Conservation (phyloP, 441 rosid species). For the Francoa sonchifolia region DNA sequence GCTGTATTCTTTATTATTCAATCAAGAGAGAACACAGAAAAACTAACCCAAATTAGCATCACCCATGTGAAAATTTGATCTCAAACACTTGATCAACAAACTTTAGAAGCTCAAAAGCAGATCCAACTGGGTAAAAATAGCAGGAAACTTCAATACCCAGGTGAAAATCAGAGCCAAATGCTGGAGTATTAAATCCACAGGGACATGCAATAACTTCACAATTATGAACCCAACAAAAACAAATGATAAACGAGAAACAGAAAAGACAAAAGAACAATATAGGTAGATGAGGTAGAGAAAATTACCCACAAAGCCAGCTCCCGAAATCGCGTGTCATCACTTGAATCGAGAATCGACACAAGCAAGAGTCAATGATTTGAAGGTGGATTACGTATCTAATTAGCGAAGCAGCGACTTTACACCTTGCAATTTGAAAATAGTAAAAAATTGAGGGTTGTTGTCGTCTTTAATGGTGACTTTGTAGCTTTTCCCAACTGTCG, state of each 20-base stretch:
- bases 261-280: neutral
- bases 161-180: slow-evolving; percentile 1
- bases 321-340: slow-evolving; percentile 34
- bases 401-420: neutral
- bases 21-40: too few species aligned
- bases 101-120: neutral
- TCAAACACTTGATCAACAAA: neutral
- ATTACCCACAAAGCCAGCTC: slow-evolving; percentile 28
- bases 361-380: slow-evolving; percentile 13
- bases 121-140: neutral
- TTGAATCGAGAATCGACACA: slow-evolving; percentile 8
- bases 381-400: neutral
- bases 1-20: too few species aligned
- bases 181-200: slow-evolving; percentile 12
- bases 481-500: too few species aligned
- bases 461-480: neutral
- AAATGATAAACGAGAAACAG: neutral
- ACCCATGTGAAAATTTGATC: too few species aligned
- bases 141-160: slow-evolving; percentile 3
- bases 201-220: slow-evolving; percentile 18
- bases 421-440: neutral
- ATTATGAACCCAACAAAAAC: slow-evolving; percentile 8
- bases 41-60: too few species aligned
- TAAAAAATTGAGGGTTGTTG: neutral
- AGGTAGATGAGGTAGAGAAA: slow-evolving; percentile 28